Base-by-base conservation (phyloP, 495 filamentous ascomycete species). In the Podospora appendiculata region DNA sequence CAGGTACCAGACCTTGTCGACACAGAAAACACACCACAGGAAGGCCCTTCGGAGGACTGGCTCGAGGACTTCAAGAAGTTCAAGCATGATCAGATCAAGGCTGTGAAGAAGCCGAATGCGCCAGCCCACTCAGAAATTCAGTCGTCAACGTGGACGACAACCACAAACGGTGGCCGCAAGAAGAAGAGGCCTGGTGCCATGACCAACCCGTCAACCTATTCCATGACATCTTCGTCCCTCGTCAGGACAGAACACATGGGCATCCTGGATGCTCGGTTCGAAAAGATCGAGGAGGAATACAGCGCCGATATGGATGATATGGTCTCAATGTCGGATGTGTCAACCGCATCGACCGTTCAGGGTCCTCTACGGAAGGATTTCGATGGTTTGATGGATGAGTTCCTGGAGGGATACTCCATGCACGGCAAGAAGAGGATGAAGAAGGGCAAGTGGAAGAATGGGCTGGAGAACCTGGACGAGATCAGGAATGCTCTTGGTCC, bases 221-320 rank as follows among this genome's bases (percentile, higher is more conserved):
- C 90, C n/a, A 99, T 97, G 94, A 90, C 86, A 0, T 95, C 88
- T 6, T 96, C 93, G 0, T 85, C 90, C 0, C 74, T 97, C 7
- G 81, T 85, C 17, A 81, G 94, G 41, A 97, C 92, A 1, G 93
- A 96, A 55, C 89, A 89, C n/a, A 78, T 90, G 38, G 83, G 83
- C 6, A 78, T 90, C 10, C 75, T 97, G 16, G 94, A 99, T 65
- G 84, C 83, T 41, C 83, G 93, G 12, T 99, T 97, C 63, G 93
- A 96, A 58, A 86, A 84, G 72, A 79, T 96, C 32, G 89, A 95
- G 65, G 85, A 88, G 58, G 72, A 86, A 51, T 95, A 96, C 66
- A 74, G 83, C n/a, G 78, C 83, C 11, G 87, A 92, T 51, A 78
- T 84, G 57, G 80, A 89, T 63, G 58, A 60, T n/a, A 70, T 70